A percentile compares a stretch with the other conserved stretches of the same genome.
Evolutionary conservation across 345 rosid genomes (phyloP).

Genomic region (Pistacia atlantica): DNA sequence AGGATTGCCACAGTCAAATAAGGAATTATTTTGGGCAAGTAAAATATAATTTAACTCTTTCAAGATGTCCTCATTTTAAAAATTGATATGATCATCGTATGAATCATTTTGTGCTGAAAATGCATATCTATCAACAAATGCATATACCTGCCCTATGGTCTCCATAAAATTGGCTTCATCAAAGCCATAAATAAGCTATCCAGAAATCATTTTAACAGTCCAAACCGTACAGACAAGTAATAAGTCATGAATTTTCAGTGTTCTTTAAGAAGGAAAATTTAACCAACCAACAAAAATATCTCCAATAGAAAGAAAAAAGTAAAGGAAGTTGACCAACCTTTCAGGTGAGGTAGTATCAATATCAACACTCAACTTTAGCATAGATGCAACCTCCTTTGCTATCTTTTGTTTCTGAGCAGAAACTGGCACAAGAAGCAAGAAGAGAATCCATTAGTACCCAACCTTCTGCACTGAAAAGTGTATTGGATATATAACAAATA

Average conservation of each 20-base stretch:
- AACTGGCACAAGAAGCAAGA: slow-evolving; percentile 46
- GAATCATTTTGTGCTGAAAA: not conserved
- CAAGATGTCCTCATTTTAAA: not conserved
- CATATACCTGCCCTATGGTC: not conserved
- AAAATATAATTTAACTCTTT: not conserved
- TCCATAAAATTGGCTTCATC: not conserved
- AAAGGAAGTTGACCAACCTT: slow-evolving; percentile 43
- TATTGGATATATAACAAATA: slow-evolving; percentile 7
- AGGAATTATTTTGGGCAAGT: not conserved
- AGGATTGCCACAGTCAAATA: slow-evolving; percentile 7
- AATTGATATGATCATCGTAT: not conserved
- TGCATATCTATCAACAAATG: not conserved
- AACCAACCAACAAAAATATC: not conserved
- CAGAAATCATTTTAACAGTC: not conserved
- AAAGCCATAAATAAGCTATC: not conserved
- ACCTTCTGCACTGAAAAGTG: slow-evolving; percentile 18
- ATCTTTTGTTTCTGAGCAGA: slow-evolving; percentile 87
- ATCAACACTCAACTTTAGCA: slow-evolving; percentile 80
- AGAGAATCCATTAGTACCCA: slow-evolving; percentile 23
- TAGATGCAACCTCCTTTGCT: slow-evolving; percentile 89
- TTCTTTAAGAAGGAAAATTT: not conserved
- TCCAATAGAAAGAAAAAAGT: not conserved
- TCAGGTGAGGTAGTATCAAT: slow-evolving; percentile 78
- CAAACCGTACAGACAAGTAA: not conserved
- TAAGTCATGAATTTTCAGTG: not conserved